These are phyloP conservation scores for Sporobolomyces pararoseus DNA, from an alignment of 768 basidiomycete species.

Conservation along the genomic window DNA sequence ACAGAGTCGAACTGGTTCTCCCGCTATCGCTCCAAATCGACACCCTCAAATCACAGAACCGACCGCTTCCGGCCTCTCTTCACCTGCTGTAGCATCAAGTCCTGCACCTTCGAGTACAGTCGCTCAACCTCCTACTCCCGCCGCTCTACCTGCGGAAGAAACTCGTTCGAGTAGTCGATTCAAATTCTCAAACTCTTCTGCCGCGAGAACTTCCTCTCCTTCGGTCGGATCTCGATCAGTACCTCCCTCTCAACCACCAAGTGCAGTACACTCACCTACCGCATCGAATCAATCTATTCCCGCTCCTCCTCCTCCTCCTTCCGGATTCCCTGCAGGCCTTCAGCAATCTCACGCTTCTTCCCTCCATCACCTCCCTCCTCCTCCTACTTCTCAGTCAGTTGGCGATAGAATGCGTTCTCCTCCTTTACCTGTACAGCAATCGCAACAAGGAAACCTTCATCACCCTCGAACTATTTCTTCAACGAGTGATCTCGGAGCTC, in stretches of 20 bases:
- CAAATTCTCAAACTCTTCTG: conserved; percentile 20
- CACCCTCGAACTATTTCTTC: conserved; percentile 15
- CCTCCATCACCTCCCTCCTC: neutral
- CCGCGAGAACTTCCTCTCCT: neutral
- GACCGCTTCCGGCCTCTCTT: neutral
- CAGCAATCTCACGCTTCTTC: neutral
- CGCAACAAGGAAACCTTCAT: neutral
- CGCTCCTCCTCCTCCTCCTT: neutral
- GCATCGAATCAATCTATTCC: conserved; percentile 1
- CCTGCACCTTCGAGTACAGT: too few relatives aligned
- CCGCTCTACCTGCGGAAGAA: neutral
- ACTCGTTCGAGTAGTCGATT: conserved; percentile 28
- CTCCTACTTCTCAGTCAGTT: neutral
- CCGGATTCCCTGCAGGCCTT: neutral
- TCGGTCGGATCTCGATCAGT: neutral
- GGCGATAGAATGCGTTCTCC: neutral
- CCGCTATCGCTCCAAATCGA: neutral
- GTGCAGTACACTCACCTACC: neutral
- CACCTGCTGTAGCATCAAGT: neutral
- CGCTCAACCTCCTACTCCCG: neutral
- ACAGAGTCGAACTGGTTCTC: conserved; percentile 12
- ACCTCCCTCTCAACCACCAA: neutral
- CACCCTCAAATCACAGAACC: neutral
- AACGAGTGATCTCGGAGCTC: conserved; percentile 4
- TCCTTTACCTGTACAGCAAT: neutral